A percentile compares a stretch with the other conserved stretches of the same genome.
Conservation (phyloP, 2,329 filamentous ascomycete genomes). For the Talaromyces sp. region DNA sequence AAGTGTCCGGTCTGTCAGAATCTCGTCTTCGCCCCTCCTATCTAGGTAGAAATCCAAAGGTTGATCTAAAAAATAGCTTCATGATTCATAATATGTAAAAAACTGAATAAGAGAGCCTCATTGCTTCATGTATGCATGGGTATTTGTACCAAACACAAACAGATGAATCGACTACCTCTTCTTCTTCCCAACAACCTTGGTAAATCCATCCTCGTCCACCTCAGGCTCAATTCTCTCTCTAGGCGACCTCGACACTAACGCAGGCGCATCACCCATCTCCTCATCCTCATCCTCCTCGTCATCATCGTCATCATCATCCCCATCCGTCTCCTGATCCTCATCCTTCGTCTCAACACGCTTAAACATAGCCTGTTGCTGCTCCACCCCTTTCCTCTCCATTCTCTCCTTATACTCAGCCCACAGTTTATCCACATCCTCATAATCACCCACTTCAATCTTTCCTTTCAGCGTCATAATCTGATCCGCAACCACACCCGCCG, state of each 20-base stretch:
- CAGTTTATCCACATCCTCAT: conserved; percentile 58
- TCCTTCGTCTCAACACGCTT: conserved; percentile 42
- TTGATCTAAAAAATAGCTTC: not conserved
- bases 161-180: conserved; percentile 43
- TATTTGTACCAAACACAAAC: not conserved
- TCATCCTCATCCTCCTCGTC: conserved; percentile 67
- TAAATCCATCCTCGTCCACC: conserved; percentile 80
- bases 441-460: conserved; percentile 60
- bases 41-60: not conserved
- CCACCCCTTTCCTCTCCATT: conserved; percentile 33
- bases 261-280: conserved; percentile 67
- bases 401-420: conserved; percentile 48
- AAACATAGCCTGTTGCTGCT: conserved; percentile 35
- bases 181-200: conserved; percentile 70
- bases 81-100: not conserved
- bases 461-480: conserved; percentile 68
- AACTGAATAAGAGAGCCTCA: not conserved
- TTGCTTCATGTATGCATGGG: not conserved
- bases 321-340: conserved; percentile 58
- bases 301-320: conserved; percentile 52
- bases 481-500: conserved; percentile 68
- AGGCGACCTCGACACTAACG: conserved; percentile 53
- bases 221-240: conserved; percentile 68
- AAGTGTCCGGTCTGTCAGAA: not conserved
- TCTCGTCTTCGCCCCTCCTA: not conserved